Conservation (phyloP, 2,329 filamentous ascomycete species). For the Aspergillus flavus region DNA sequence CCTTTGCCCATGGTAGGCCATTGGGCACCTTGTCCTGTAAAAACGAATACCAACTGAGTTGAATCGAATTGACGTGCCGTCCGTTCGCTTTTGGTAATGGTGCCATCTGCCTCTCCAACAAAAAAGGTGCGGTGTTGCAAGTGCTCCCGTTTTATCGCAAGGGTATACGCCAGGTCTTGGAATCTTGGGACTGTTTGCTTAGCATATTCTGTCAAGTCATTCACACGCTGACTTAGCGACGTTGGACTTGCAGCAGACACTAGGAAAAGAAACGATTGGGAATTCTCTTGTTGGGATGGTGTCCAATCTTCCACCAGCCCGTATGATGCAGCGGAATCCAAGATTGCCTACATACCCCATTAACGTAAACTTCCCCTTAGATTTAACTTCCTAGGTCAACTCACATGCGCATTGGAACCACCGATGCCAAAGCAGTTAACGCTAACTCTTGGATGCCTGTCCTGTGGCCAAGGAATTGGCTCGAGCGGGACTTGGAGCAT, state of each 20-base stretch:
- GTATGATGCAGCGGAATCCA: not conserved
- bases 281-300: too few species aligned
- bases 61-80: not conserved
- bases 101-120: not conserved
- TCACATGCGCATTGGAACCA: not conserved
- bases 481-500: conserved; percentile 6
- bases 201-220: not conserved
- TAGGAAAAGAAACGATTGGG: not conserved
- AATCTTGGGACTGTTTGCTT: not conserved
- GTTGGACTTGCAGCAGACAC: not conserved
- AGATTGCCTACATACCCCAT: not conserved
- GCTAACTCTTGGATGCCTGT: not conserved
- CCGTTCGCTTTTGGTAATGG: not conserved
- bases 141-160: not conserved
- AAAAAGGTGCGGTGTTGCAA: not conserved
- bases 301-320: not conserved
- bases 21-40: conserved; percentile 33
- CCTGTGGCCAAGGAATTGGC: not conserved
- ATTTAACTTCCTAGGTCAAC: not conserved
- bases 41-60: conserved; percentile 18
- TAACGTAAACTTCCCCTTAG: too few species aligned
- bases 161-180: not conserved
- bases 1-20: conserved; percentile 14
- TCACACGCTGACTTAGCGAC: not conserved
- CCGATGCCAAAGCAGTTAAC: not conserved